Conservation (phyloP, 2,329 filamentous ascomycete species). For the Ceratocystis papillata region DNA sequence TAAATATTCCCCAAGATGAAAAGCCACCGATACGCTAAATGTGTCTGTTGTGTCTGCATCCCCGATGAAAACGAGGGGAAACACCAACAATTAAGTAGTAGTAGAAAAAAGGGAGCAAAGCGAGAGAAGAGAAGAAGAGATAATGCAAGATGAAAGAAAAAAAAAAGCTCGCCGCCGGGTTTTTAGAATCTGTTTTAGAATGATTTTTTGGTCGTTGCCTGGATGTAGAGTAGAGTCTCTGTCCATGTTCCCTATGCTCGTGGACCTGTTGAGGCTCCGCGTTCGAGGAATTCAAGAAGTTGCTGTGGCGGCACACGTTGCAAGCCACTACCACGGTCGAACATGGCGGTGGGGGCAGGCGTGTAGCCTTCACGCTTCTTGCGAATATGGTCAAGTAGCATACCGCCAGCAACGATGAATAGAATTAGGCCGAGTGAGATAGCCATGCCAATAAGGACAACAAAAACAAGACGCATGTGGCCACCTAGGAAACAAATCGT, state of each 20-base stretch:
- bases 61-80: constrained; percentile 14
- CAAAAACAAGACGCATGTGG: constrained; percentile 59
- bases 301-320: constrained; percentile 51
- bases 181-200: constrained; percentile 8
- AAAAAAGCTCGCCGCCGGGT: constrained; percentile 2
- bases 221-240: constrained; percentile 4
- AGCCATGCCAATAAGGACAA: constrained; percentile 70
- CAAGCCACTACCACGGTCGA: constrained; percentile 49
- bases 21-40: constrained; percentile 12
- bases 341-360: constrained; percentile 60
- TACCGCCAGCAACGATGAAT: constrained; percentile 62
- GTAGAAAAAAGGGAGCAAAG: neutral
- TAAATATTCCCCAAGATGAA: constrained; percentile 7
- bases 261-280: constrained; percentile 44
- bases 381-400: constrained; percentile 63
- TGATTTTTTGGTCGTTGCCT: neutral
- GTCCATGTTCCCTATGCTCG: constrained; percentile 11
- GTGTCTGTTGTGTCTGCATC: constrained; percentile 2
- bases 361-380: constrained; percentile 70
- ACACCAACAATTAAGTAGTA: constrained; percentile 10
- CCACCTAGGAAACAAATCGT: constrained; percentile 33
- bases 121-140: constrained; percentile 9
- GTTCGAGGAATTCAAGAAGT: constrained; percentile 44
- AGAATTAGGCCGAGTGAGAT: constrained; percentile 69
- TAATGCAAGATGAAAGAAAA: neutral